Conservation (phyloP, 495 filamentous ascomycete species). For the Aspergillus carlsbadensis region DNA sequence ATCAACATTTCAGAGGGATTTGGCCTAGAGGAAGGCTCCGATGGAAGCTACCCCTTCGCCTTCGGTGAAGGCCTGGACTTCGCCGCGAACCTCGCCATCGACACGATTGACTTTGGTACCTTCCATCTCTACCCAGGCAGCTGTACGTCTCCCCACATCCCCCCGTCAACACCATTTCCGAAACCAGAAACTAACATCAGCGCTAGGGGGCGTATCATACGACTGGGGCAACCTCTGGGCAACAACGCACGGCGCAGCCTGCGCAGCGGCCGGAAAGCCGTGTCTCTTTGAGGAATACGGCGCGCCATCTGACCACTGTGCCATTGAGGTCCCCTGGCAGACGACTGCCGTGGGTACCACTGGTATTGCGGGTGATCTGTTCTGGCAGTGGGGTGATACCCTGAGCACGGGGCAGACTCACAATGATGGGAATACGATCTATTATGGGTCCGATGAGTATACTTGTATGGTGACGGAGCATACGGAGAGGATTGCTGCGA, state of each 20-base stretch:
- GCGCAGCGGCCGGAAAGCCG: constrained; percentile 57
- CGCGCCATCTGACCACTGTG: constrained; percentile 39
- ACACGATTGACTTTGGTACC: constrained; percentile 64
- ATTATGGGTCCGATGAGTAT: constrained; percentile 54
- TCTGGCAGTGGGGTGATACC: constrained; percentile 65
- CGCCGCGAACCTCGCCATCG: constrained; percentile 55
- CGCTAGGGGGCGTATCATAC: constrained; percentile 39
- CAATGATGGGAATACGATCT: constrained; percentile 63
- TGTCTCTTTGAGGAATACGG: constrained; percentile 73
- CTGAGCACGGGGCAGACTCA: constrained; percentile 57
- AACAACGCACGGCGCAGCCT: constrained; percentile 56
- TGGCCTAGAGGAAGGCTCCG: constrained; percentile 35
- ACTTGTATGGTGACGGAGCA: constrained; percentile 59
- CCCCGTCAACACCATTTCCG: constrained; percentile 18
- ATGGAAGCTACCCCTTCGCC: constrained; percentile 59
- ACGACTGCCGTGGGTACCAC: constrained; percentile 48
- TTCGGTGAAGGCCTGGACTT: constrained; percentile 63
- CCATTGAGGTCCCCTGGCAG: constrained; percentile 59
- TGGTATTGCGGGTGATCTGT: constrained; percentile 55
- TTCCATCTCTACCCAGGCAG: constrained; percentile 65
- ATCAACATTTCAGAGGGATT: constrained; percentile 31
- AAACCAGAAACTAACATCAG: constrained; percentile 1
- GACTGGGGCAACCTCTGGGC: constrained; percentile 60
- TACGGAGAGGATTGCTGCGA: constrained; percentile 27
- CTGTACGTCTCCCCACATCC: constrained; percentile 35